A percentile compares a stretch with the other conserved stretches of the same genome.
Conservation (phyloP, 2,329 filamentous ascomycete genomes). For the Aspergillus oerlinghausenensis region DNA sequence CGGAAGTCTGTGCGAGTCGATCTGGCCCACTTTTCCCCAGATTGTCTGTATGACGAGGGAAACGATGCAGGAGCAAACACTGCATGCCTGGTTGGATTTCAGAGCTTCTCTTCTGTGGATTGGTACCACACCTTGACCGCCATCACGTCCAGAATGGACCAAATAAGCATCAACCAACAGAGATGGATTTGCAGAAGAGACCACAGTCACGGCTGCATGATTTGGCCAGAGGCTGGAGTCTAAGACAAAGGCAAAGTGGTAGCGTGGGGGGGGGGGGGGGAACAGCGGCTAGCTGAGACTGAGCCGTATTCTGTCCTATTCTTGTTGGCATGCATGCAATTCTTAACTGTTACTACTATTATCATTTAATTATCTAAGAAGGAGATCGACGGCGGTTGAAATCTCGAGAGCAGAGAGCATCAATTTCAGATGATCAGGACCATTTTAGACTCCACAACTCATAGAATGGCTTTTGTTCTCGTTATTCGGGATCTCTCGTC, state of each 20-base stretch:
- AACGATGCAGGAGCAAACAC: neutral
- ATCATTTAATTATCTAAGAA: neutral
- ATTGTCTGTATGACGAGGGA: conserved; percentile 9
- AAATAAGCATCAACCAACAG: neutral
- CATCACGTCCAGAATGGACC: neutral
- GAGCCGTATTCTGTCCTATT: conserved; percentile 16
- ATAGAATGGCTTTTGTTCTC: neutral
- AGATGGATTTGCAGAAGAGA: neutral
- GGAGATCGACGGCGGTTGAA: neutral
- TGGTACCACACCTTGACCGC: neutral
- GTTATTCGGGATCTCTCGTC: neutral
- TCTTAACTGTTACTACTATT: conserved; percentile 6
- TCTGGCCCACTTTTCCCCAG: conserved; percentile 22
- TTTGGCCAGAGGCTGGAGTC: no score
- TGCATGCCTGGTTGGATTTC: neutral
- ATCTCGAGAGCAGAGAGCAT: neutral
- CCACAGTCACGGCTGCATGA: neutral
- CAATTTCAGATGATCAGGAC: neutral
- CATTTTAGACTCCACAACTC: neutral
- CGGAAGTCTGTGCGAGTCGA: conserved; percentile 15
- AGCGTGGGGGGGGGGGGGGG: conserved; percentile 15
- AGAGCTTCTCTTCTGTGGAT: neutral
- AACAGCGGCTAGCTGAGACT: conserved; percentile 20
- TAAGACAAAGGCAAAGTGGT: conserved; percentile 7
- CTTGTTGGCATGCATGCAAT: conserved; percentile 17